A percentile compares a stretch with the other conserved stretches of the same genome.
Evolutionary conservation across 2,329 filamentous ascomycete genomes (phyloP).

Genomic region (Fusarium stilboides): DNA sequence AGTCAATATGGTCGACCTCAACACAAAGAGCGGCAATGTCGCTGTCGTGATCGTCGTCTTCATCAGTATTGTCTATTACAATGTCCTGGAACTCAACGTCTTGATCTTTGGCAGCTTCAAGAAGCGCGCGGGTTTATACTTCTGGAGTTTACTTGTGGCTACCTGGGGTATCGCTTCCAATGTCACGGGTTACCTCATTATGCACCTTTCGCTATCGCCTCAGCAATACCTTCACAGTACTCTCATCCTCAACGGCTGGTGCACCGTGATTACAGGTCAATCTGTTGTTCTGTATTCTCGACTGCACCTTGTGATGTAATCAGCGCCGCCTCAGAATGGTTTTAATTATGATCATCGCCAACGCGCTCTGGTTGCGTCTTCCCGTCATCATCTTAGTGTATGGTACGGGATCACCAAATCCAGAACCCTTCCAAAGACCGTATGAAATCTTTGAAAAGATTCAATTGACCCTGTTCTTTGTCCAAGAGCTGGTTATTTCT

Average conservation of each 20-base stretch:
- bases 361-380: conserved; percentile 67
- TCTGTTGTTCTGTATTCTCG: conserved; percentile 74
- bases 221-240: conserved; percentile 44
- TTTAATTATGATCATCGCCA: conserved; percentile 70
- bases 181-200: conserved; percentile 63
- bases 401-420: conserved; percentile 59
- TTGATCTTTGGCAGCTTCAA: conserved; percentile 54
- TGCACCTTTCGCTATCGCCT: conserved; percentile 46
- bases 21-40: conserved; percentile 35
- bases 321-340: conserved; percentile 63
- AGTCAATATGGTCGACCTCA: conserved; percentile 13
- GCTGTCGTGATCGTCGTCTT: conserved; percentile 44
- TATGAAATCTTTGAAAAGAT: conserved; percentile 68
- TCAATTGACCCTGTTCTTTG: conserved; percentile 68
- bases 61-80: conserved; percentile 51
- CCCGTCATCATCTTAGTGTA: conserved; percentile 70
- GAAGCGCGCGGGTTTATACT: conserved; percentile 53
- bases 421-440: conserved; percentile 37
- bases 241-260: conserved; percentile 53
- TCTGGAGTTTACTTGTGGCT: conserved; percentile 55
- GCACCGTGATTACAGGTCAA: conserved; percentile 73
- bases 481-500: conserved; percentile 70
- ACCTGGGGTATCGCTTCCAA: conserved; percentile 54
- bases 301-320: conserved; percentile 71
- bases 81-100: conserved; percentile 54